Evolutionary conservation across 164 flowering plant genomes (phyloP).

Genomic region (Vitis vinifera): ASM3070453v1 NC_081805.1:6689001-6689500

Average conservation of each 20-base stretch:
- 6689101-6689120: neutral
- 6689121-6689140: neutral
- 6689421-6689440: conserved; percentile 97
- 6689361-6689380: neutral
- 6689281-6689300: no score
- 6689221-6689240: no score
- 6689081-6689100: neutral
- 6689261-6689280: no score
- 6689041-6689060: neutral
- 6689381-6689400: neutral
- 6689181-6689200: no score
- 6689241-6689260: no score
- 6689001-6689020: neutral
- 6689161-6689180: neutral
- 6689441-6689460: conserved; percentile 97
- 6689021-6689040: neutral
- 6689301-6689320: no score
- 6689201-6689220: no score
- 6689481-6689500: conserved; percentile 88
- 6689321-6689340: no score
- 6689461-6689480: conserved; percentile 89
- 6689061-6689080: neutral
- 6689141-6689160: no score
- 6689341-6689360: neutral
- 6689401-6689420: conserved; percentile 5